phyloP scores from a whole-genome alignment of 2,329 filamentous ascomycete genomes.

The Hypocreales sp. region DNA sequence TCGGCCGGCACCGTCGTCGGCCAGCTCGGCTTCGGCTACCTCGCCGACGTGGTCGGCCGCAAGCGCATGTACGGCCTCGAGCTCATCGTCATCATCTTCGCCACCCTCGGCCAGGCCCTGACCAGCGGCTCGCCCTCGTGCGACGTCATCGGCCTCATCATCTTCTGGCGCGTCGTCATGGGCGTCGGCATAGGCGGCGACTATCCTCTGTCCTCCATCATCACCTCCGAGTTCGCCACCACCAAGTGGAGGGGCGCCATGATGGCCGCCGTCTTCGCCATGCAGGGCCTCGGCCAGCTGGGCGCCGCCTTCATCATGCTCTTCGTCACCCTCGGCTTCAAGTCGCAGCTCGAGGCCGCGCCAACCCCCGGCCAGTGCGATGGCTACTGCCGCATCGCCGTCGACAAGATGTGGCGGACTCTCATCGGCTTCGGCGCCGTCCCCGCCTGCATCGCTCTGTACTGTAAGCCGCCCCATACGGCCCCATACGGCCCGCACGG shows the following conservation, averaged over 20 bases:
- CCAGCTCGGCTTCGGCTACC: conserved; percentile 63
- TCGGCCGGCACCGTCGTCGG: conserved; percentile 73
- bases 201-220: conserved; percentile 69
- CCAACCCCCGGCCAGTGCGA: conserved; percentile 36
- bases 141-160: conserved; percentile 48
- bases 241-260: conserved; percentile 77
- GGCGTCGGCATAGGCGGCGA: conserved; percentile 33
- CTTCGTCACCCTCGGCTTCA: conserved; percentile 59
- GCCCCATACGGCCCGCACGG: no score
- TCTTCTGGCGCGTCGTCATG: conserved; percentile 75
- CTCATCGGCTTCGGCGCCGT: conserved; percentile 71
- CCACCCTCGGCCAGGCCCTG: conserved; percentile 57
- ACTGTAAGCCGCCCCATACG: conserved; percentile 40
- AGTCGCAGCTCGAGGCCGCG: conserved; percentile 39
- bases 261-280: conserved; percentile 77
- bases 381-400: conserved; percentile 23
- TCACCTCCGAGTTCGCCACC: conserved; percentile 71
- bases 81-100: conserved; percentile 66
- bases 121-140: conserved; percentile 47
- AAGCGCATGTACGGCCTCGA: conserved; percentile 62
- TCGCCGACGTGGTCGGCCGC: conserved; percentile 64
- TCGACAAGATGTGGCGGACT: conserved; percentile 79
- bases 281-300: conserved; percentile 76
- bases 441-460: conserved; percentile 66
- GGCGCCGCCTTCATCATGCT: conserved; percentile 60